Conservation (phyloP, 768 basidiomycete genomes). For the Russula compacta region DNA sequence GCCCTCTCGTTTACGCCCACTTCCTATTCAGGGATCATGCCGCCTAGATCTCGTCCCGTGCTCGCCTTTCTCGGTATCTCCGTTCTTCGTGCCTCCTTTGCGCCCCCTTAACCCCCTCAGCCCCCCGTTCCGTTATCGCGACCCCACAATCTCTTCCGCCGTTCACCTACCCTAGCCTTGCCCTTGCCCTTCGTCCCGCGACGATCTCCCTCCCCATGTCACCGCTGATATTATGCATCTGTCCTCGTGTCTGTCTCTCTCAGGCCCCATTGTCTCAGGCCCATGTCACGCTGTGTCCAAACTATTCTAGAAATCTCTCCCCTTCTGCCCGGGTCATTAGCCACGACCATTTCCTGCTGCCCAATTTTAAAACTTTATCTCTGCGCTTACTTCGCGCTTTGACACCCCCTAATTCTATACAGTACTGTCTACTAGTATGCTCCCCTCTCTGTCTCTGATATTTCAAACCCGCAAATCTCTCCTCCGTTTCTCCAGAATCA, state of each 20-base stretch:
- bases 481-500: neutral
- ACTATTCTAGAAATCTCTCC: neutral
- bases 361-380: constrained; percentile 9
- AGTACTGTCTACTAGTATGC: neutral
- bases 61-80: constrained; percentile 10
- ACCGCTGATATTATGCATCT: neutral
- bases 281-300: neutral
- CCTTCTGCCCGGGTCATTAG: neutral
- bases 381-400: neutral
- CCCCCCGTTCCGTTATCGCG: constrained; percentile 9
- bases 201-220: neutral
- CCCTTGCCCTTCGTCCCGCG: neutral
- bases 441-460: neutral
- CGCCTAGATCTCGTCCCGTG: constrained; percentile 5
- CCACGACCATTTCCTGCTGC: neutral
- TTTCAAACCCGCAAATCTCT: neutral
- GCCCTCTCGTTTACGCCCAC: constrained; percentile 4
- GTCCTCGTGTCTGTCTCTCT: constrained; percentile 1
- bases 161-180: neutral
- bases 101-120: neutral
- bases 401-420: neutral
- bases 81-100: constrained; percentile 5
- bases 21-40: neutral
- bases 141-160: constrained; percentile 3
- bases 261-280: neutral